Percentiles rank a stretch among this genome's conserved stretches.
phyloP scores from a whole-genome alignment of 306 rosid species.

The Sicyos edulis region DNA sequence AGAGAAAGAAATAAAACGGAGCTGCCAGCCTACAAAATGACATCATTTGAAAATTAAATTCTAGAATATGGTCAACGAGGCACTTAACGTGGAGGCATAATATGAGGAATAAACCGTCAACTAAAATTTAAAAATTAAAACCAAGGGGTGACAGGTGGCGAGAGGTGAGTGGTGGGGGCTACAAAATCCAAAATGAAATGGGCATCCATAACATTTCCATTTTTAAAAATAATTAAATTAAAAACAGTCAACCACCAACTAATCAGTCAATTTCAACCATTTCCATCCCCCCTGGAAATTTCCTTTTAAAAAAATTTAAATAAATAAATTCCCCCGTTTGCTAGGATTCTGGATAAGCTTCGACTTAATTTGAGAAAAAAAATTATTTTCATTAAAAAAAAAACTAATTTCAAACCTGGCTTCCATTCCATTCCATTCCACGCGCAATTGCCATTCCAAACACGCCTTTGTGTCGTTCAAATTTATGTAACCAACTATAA shows the following conservation, averaged over 20 bases:
- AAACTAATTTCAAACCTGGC: slow-evolving; percentile 23
- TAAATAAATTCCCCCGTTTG: background rate
- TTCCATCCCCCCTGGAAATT: slow-evolving; percentile 9
- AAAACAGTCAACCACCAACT: slow-evolving; percentile 4
- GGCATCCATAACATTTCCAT: too few species aligned
- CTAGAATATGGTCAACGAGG: background rate
- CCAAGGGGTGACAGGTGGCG: slow-evolving; percentile 3
- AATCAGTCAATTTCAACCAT: slow-evolving; percentile 4
- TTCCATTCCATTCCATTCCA: slow-evolving; percentile 24
- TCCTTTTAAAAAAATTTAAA: background rate
- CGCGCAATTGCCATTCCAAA: too few species aligned
- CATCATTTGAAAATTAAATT: background rate
- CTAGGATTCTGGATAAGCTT: slow-evolving; percentile 23
- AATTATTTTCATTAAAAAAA: too few species aligned
- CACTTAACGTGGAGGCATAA: slow-evolving; percentile 9
- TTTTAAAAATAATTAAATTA: background rate
- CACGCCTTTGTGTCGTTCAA: slow-evolving; percentile 47
- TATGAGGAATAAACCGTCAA: slow-evolving; percentile 10
- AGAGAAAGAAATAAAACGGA: background rate
- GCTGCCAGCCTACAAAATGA: background rate
- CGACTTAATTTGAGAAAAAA: background rate
- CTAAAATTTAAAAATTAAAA: background rate
- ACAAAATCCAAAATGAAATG: too few species aligned
- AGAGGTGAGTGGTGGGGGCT: background rate
- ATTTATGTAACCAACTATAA: slow-evolving; percentile 30